These are phyloP conservation scores for Trametes coccinea DNA, from an alignment of 768 basidiomycete species.

Conservation along the genomic window DNA sequence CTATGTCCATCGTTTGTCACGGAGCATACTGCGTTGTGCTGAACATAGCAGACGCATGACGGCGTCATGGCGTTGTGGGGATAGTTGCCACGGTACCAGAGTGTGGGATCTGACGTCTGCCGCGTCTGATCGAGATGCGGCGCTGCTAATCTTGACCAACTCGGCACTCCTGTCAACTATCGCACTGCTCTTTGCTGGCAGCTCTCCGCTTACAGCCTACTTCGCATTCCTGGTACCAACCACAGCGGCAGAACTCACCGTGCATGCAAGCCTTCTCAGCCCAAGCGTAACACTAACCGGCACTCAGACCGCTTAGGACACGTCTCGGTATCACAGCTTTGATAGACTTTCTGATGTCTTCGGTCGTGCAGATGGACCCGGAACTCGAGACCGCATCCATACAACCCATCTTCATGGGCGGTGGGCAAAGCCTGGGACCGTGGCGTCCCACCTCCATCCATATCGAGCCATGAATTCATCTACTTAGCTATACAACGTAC, in stretches of 20 bases:
- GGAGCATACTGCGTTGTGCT: not conserved
- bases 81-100: not conserved
- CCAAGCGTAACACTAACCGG: no score
- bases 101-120: slow-evolving; percentile 9
- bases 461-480: not conserved
- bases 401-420: no score
- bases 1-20: not conserved
- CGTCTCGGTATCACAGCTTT: not conserved
- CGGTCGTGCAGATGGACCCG: no score
- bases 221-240: not conserved
- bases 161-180: not conserved
- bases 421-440: no score
- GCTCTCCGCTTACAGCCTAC: not conserved
- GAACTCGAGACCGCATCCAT: no score
- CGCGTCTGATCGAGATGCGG: slow-evolving; percentile 6
- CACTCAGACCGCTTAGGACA: no score
- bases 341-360: not conserved
- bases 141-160: slow-evolving; percentile 2
- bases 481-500: not conserved
- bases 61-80: not conserved
- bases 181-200: not conserved
- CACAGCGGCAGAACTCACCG: no score
- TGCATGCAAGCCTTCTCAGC: not conserved
- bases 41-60: not conserved
- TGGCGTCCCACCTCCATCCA: no score